A percentile compares a stretch with the other conserved stretches of the same genome.
These are phyloP conservation scores for Trichosporon sp. DNA, from an alignment of 1,284 basidiomycete species.

Conservation along the genomic window DNA sequence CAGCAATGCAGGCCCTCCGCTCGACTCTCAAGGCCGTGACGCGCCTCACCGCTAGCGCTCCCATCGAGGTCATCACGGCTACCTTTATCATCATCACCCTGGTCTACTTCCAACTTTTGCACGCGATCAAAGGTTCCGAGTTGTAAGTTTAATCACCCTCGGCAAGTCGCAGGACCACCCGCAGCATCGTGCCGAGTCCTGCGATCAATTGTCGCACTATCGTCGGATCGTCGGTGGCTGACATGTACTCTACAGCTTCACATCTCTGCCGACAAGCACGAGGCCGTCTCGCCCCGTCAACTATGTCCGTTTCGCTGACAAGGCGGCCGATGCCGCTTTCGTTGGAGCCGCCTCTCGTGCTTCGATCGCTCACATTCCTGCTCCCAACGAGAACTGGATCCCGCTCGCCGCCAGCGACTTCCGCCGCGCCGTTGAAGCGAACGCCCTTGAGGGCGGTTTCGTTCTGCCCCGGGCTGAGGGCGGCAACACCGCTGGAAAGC, in stretches of 20 bases:
- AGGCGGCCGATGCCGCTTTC: neutral
- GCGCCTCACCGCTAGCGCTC: conserved; percentile 47
- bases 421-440: conserved; percentile 32
- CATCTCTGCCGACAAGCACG: conserved; percentile 26
- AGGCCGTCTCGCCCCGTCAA: conserved; percentile 36
- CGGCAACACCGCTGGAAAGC: conserved; percentile 38
- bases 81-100: conserved; percentile 81
- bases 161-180: neutral
- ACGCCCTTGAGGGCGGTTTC: conserved; percentile 40
- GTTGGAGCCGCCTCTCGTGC: conserved; percentile 7
- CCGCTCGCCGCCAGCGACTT: conserved; percentile 33
- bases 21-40: conserved; percentile 43
- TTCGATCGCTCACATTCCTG: neutral
- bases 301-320: conserved; percentile 34
- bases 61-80: conserved; percentile 77
- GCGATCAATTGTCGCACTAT: neutral
- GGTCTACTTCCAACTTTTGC: conserved; percentile 84
- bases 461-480: conserved; percentile 30
- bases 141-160: conserved; percentile 37
- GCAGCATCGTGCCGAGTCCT: neutral
- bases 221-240: neutral
- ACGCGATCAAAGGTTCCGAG: conserved; percentile 63
- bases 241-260: conserved; percentile 24
- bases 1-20: conserved; percentile 19
- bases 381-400: conserved; percentile 28